These are phyloP conservation scores for Polyporus tsugae DNA, from an alignment of 1,284 basidiomycete genomes.

Conservation along the genomic window DNA sequence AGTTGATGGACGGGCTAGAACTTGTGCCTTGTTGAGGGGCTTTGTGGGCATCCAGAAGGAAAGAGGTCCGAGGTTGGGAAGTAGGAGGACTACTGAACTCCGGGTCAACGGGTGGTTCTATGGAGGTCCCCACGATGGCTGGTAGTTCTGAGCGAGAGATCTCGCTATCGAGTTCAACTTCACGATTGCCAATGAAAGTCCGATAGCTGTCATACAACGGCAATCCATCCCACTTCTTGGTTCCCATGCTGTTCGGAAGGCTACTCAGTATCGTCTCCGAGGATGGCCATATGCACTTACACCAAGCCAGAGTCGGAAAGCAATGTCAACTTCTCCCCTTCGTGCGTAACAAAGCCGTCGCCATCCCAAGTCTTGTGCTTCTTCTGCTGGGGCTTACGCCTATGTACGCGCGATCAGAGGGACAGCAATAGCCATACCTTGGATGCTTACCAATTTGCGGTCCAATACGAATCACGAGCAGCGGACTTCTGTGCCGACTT, in stretches of 20 bases:
- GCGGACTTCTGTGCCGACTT: constrained; percentile 24
- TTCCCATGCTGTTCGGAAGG: constrained; percentile 59
- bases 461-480: constrained; percentile 59
- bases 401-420: constrained; percentile 37
- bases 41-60: constrained; percentile 20
- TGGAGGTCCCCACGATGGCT: constrained; percentile 43
- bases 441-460: constrained; percentile 66
- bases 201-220: constrained; percentile 57
- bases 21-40: constrained; percentile 25
- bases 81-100: constrained; percentile 35
- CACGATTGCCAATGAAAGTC: constrained; percentile 63
- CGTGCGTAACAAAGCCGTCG: constrained; percentile 67
- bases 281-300: constrained; percentile 48
- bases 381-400: constrained; percentile 80
- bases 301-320: constrained; percentile 74
- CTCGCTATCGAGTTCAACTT: constrained; percentile 66
- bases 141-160: constrained; percentile 62
- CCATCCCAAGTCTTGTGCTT: constrained; percentile 94
- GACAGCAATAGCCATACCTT: background rate
- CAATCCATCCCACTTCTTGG: constrained; percentile 67
- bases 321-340: constrained; percentile 62
- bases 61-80: constrained; percentile 26
- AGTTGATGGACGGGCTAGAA: constrained; percentile 26
- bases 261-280: constrained; percentile 16
- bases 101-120: constrained; percentile 41